Evolutionary conservation across 1,139 yeast genomes (phyloP), one percentile per base, ranked within the genome.

Genomic region (Trichomonascaceae sp.): DNA sequence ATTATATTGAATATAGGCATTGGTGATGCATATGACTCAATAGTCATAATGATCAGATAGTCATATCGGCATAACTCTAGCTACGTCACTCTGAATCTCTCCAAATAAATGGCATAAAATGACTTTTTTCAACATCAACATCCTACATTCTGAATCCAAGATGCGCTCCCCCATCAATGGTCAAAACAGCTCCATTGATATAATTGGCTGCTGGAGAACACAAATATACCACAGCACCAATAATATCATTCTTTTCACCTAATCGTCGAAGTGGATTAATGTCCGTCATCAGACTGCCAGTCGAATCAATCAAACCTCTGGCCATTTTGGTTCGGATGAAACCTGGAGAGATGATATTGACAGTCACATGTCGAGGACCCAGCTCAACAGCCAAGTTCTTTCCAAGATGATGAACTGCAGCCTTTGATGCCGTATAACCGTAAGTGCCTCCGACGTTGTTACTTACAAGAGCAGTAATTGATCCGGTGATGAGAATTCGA

Each of bases 261-360:
- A 85, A 74, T 66, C 95, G 76, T 51, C 75, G 74, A 62, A 85
- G 75, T 13, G 93, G 93, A 70, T 85, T 85, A 30, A 62, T 49
- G 30, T 66, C 67, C 18, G 70, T 74, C 51, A 68, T 65, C 72
- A 80, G 74, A 3, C 73, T 65, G 19, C 90, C 91, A 50, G 68
- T 63, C 50, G 71, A 72, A 47, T 75, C 78, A 54, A 86, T 71
- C 53, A 86, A 64, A 0, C 90, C 93, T 56, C 80, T 76, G 48
- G 90, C 78, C 93, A 86, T 85, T 69, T 84, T 85, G 38, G 87
- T 77, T 22, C 88, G 88, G 78, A 86, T 83, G 68, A 84, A 86
- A 0, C 95, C 95, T 0, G 93, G 93, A 12, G 90, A 90, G 61
- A 86, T 70, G 8, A 82, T 74, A 69, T 85, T 85, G 60, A 83